Conservation (phyloP, 345 rosid species). For the Arabidopsis suecica region DNA sequence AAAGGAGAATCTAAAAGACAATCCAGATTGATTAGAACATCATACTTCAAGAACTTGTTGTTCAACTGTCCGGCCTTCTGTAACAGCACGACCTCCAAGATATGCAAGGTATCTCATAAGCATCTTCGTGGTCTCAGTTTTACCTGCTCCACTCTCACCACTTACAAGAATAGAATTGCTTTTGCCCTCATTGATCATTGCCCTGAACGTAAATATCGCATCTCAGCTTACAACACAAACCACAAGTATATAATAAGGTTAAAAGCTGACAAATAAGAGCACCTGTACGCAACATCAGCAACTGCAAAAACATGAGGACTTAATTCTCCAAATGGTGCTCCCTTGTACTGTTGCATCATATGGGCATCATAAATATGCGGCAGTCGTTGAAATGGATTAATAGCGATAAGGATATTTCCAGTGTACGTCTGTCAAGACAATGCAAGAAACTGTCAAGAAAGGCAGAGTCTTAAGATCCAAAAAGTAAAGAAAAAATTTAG, state of each 20-base stretch:
- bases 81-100: conserved; percentile 79
- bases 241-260: background rate
- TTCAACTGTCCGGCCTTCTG: conserved; percentile 90
- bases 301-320: conserved; percentile 95
- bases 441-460: background rate
- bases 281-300: conserved; percentile 93
- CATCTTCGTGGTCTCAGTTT: conserved; percentile 93
- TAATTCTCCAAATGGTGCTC: conserved; percentile 89
- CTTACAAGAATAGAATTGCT: conserved; percentile 90
- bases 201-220: conserved; percentile 51
- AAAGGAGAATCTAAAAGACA: background rate
- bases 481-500: background rate
- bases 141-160: conserved; percentile 95
- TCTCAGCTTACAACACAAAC: background rate
- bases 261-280: background rate
- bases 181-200: conserved; percentile 75
- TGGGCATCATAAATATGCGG: conserved; percentile 83
- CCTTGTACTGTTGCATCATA: conserved; percentile 95
- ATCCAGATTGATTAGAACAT: background rate
- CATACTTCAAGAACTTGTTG: conserved; percentile 92
- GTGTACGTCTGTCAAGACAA: conserved; percentile 69
- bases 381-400: conserved; percentile 89
- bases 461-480: background rate
- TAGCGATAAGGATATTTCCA: conserved; percentile 85
- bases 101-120: conserved; percentile 91